These are phyloP conservation scores for Lichtheimia ramosa DNA, from an alignment of 371 early-diverging fungal genomes.

Conservation along the genomic window DNA sequence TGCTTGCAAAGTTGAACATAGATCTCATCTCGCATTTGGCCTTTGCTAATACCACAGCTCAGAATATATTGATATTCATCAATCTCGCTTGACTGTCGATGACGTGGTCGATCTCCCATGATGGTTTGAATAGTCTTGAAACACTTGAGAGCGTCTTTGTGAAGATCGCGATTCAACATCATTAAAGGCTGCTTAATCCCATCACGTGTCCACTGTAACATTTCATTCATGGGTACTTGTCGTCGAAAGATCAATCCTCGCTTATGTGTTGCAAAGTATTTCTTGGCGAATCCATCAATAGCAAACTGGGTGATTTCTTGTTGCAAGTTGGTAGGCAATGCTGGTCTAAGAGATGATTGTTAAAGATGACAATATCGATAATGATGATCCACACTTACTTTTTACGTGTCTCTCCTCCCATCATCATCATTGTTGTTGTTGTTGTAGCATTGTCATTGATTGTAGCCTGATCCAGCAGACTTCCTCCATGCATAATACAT, in stretches of 20 bases:
- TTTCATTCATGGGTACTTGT: slow-evolving; percentile 85
- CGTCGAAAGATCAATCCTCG: slow-evolving; percentile 76
- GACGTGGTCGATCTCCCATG: slow-evolving; percentile 75
- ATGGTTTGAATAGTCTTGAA: slow-evolving; percentile 84
- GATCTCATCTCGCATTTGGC: slow-evolving; percentile 89
- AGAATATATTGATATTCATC: slow-evolving; percentile 78
- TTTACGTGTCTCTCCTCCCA: neutral
- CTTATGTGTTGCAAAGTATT: slow-evolving; percentile 90
- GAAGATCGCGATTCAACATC: slow-evolving; percentile 72
- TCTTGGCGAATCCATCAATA: slow-evolving; percentile 90
- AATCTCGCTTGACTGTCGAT: slow-evolving; percentile 30
- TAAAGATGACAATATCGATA: neutral
- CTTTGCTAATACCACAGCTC: slow-evolving; percentile 72
- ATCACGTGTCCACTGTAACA: slow-evolving; percentile 72
- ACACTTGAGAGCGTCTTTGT: slow-evolving; percentile 84
- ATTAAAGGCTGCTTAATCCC: slow-evolving; percentile 71
- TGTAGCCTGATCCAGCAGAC: slow-evolving; percentile 13
- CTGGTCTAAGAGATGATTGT: slow-evolving; percentile 25
- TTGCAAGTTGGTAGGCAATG: slow-evolving; percentile 64
- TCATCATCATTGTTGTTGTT: too few relatives aligned
- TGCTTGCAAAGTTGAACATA: slow-evolving; percentile 95
- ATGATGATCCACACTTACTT: slow-evolving; percentile 13
- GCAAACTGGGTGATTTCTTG: slow-evolving; percentile 77
- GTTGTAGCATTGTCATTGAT: too few relatives aligned
- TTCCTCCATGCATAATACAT: too few relatives aligned